Base-by-base conservation (phyloP, 768 basidiomycete genomes). In the Porphyrellus cyaneotinctus region DNA sequence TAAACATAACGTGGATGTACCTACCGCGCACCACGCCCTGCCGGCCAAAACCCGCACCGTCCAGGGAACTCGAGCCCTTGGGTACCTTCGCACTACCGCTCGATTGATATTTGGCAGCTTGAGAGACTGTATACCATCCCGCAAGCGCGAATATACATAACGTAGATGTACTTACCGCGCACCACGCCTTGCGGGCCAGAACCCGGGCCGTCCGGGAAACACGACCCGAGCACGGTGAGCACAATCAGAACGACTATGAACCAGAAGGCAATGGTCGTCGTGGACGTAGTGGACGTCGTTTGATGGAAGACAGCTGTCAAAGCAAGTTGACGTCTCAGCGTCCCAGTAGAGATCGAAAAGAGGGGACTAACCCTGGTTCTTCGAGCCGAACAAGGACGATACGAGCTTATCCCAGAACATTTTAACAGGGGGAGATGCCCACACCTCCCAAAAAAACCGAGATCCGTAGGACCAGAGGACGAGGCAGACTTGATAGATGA, bases 41-140 rank as follows among this genome's bases (percentile, higher is more conserved):
- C 5, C n/a, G 8, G 13, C 49, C 24, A 17, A 5, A 57, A 4
- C 51, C 54, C 11, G 52, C 1, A 7, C 53, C n/a, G n/a, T n/a
- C n/a, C n/a, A n/a, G n/a, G n/a, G n/a, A n/a, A n/a, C n/a, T n/a
- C n/a, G 47, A 54, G 7, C 33, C 3, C 7, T 58, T 63, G 15
- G 30, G 47, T 18, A 52, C 31, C 36, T 63, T 64, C 9, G 56
- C 50, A 39, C 64, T 50, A n/a, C 51, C 36, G 39, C 62, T 61
- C 23, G 64, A 54, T 2, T 67, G 64, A 18, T 66, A 66, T 8
- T 54, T 49, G 39, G 53, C 28, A 6, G 49, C 64, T 8, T 53
- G 52, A 2, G 64, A 61, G 9, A 26, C 63, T 64, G 30, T 1
- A 18, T 18, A 1, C 17, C 32, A 20, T 6, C 37, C n/a, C n/a